Conservation (phyloP, 805 yeast genomes). For the Metschnikowia reukaufii region DNA sequence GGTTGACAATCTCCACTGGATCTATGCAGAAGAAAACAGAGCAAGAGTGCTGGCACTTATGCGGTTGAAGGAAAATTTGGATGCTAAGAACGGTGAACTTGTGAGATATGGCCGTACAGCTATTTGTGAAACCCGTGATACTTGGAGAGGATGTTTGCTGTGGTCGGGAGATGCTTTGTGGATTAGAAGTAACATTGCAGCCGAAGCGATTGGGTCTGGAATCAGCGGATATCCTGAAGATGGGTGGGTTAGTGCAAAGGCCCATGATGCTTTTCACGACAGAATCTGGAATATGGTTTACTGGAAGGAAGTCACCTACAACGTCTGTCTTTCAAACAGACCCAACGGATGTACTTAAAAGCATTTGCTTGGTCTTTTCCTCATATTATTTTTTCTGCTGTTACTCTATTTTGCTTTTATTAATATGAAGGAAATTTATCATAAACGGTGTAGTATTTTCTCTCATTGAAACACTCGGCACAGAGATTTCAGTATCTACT, state of each 20-base stretch:
- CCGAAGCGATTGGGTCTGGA: background rate
- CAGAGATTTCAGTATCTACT: too few species aligned
- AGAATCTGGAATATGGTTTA: background rate
- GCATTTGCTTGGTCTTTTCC: too few species aligned
- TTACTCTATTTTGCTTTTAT: background rate
- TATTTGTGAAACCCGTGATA: background rate
- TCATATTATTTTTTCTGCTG: background rate
- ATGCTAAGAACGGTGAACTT: background rate
- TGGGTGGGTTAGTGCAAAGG: slow-evolving; percentile 7
- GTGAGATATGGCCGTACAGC: background rate
- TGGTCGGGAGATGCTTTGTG: slow-evolving; percentile 2
- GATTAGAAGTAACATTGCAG: background rate
- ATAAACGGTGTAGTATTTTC: too few species aligned
- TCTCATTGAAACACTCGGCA: too few species aligned
- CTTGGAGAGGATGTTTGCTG: slow-evolving; percentile 7
- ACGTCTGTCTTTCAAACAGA: slow-evolving; percentile 7
- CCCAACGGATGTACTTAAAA: slow-evolving; percentile 2
- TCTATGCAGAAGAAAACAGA: background rate
- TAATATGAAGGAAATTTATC: too few species aligned
- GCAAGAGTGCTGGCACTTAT: slow-evolving; percentile 7
- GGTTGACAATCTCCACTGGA: background rate
- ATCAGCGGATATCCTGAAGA: background rate
- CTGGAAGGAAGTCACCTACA: background rate
- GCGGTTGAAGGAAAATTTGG: background rate
- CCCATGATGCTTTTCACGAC: background rate